These are phyloP conservation scores for Xylariaceae sp. DNA, from an alignment of 2,329 filamentous ascomycete species.

Conservation along the genomic window DNA sequence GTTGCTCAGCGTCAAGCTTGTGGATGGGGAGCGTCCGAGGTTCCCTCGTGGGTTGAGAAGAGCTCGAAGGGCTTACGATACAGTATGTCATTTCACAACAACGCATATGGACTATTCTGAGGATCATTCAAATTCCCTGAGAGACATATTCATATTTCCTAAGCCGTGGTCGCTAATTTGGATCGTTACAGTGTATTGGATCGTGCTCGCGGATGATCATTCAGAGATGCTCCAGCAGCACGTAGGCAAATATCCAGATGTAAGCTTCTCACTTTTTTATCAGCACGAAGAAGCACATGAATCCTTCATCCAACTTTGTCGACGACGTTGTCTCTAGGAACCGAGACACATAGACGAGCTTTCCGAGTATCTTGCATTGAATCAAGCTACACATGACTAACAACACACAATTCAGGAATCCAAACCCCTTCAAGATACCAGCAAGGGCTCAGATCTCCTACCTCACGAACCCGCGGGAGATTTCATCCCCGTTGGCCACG, in stretches of 20 bases:
- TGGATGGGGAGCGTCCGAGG: slow-evolving; percentile 1
- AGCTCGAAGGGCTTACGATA: too few relatives aligned
- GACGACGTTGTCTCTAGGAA: neutral
- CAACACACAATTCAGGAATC: too few relatives aligned
- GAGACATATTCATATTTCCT: too few relatives aligned
- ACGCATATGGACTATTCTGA: too few relatives aligned
- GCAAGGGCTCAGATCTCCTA: neutral
- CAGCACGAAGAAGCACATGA: neutral
- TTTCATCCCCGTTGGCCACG: slow-evolving; percentile 8
- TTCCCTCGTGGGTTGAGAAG: neutral
- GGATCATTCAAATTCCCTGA: too few relatives aligned
- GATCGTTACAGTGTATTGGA: slow-evolving; percentile 3
- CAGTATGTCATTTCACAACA: too few relatives aligned
- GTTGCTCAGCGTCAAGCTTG: slow-evolving; percentile 1
- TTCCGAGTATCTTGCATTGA: too few relatives aligned
- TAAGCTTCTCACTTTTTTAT: neutral
- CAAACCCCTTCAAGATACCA: too few relatives aligned
- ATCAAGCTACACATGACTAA: too few relatives aligned
- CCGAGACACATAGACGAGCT: too few relatives aligned
- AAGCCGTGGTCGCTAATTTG: neutral
- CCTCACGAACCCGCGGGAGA: neutral
- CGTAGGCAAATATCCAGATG: neutral
- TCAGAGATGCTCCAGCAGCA: slow-evolving; percentile 3
- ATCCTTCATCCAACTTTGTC: neutral
- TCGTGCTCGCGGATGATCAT: slow-evolving; percentile 1